Base-by-base conservation (phyloP, 1,284 basidiomycete species). In the Ganoderma boninense region DNA sequence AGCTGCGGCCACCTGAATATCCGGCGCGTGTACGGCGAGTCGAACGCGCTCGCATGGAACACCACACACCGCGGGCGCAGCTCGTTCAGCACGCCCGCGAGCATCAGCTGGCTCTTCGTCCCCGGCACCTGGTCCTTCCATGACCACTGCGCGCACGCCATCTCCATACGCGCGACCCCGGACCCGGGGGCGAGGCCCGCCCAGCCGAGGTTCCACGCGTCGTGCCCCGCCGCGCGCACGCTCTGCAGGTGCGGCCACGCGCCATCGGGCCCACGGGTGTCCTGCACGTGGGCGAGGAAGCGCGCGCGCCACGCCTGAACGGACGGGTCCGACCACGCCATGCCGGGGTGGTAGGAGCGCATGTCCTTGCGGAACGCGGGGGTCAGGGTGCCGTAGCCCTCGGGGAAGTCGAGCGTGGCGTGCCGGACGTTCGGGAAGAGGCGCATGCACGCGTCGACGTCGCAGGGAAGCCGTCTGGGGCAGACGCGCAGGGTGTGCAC, bases 401-500 rank as follows among this genome's bases (percentile, higher is more conserved):
- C 29, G 0, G 6, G 32, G 18, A 57, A 20, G 32, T 57, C 54
- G 29, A 57, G 11, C 16, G 54, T 57, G 29, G 32, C 29, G 29
- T 32, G 3, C 13, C 7, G 1, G 29, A 35, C 29, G 3, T 57
- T 35, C 29, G 29, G 29, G 16, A 57, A 57, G 13, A 57, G 14
- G 29, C 54, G 32, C 26, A 16, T 35, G 54, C 14, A 18, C 5
- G 32, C 32, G 29, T 57, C 54, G 29, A 57, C 29, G 32, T 57
- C 54, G 54, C 29, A 8, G 13, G 54, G 54, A 29, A 57, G 7
- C 4, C 6, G 32, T 16, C 13, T 5, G 23, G 54, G 54, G 14
- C 29, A 57, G 54, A 35, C 54, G 54, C 54, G 54, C 54, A 57
- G 32, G 29, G 54, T 57, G 54, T 57, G 54, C 54, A 57, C 54